Conservation (phyloP, 495 filamentous ascomycete species). For the Penicillium canescens region DNA sequence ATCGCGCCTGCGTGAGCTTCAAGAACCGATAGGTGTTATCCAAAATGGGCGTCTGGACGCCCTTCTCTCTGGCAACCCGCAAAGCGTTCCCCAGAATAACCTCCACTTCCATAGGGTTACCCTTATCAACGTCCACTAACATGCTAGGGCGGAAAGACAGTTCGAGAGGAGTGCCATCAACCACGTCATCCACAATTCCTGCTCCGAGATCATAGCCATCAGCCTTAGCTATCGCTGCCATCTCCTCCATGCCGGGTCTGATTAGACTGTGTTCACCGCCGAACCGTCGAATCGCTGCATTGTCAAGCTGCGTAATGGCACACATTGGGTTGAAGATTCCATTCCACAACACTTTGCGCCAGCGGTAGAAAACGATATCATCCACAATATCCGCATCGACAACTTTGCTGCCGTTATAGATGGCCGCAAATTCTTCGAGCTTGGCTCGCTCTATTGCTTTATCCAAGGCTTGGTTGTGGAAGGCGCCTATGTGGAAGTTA, state of each 20-base stretch:
- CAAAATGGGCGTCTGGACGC: constrained; percentile 9
- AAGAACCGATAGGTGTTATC: constrained; percentile 13
- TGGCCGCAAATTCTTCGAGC: constrained; percentile 10
- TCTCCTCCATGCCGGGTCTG: constrained; percentile 21
- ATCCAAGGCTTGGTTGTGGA: constrained; percentile 5
- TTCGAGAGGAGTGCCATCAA: constrained; percentile 10
- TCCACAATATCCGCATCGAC: constrained; percentile 11
- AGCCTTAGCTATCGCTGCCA: constrained; percentile 9
- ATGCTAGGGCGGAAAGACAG: constrained; percentile 16
- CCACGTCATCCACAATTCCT: constrained; percentile 10
- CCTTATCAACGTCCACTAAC: constrained; percentile 17
- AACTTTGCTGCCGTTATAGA: constrained; percentile 12
- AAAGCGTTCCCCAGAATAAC: constrained; percentile 21
- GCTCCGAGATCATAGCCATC: constrained; percentile 16
- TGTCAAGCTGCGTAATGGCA: constrained; percentile 17
- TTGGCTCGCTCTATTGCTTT: background rate
- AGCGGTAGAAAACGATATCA: constrained; percentile 14
- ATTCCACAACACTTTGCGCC: constrained; percentile 19
- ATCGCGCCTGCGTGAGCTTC: constrained; percentile 12
- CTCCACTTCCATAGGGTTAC: constrained; percentile 15
- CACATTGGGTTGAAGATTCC: constrained; percentile 17
- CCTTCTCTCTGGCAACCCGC: constrained; percentile 7
- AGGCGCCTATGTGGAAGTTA: constrained; percentile 10
- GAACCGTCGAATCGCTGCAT: constrained; percentile 6
- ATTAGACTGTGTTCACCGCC: constrained; percentile 11